phyloP scores from a whole-genome alignment of 2,329 filamentous ascomycete genomes.

The Cladophialophora psammophila region DNA sequence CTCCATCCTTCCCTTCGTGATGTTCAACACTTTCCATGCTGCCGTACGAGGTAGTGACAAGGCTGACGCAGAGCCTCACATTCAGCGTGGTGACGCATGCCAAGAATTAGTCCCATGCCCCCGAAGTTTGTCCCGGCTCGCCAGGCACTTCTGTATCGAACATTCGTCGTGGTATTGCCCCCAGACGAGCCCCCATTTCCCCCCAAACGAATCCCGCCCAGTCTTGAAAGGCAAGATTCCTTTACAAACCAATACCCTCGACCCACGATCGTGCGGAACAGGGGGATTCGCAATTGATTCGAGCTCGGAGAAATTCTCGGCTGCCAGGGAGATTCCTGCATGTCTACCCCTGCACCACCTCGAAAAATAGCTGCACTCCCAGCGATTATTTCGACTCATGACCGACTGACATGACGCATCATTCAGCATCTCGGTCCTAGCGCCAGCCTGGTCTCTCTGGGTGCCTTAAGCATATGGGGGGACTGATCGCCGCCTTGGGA shows the following conservation, averaged over 20 bases:
- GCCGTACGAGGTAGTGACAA: neutral
- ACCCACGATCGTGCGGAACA: neutral
- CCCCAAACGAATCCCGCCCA: neutral
- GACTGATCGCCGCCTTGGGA: neutral
- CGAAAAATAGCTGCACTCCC: neutral
- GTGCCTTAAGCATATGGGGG: neutral
- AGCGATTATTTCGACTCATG: neutral
- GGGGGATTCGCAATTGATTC: neutral
- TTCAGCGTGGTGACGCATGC: neutral
- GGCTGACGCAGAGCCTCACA: neutral
- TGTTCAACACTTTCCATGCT: too few relatives aligned
- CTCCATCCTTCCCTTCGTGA: too few relatives aligned
- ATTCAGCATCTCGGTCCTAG: neutral
- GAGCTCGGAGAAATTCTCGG: slow-evolving; percentile 12
- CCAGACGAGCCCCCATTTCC: neutral
- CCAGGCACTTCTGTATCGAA: too few relatives aligned
- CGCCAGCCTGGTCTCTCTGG: neutral
- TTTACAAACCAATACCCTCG: neutral
- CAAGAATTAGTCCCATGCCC: neutral
- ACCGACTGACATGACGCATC: neutral
- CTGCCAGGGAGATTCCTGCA: neutral
- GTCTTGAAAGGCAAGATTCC: neutral
- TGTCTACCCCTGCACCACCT: neutral
- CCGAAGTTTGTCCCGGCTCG: too few relatives aligned
- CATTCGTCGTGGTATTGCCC: neutral